Evolutionary conservation across 192 early-diverging fungal species (phyloP).

Genomic region (Entomortierella lignicola): DNA sequence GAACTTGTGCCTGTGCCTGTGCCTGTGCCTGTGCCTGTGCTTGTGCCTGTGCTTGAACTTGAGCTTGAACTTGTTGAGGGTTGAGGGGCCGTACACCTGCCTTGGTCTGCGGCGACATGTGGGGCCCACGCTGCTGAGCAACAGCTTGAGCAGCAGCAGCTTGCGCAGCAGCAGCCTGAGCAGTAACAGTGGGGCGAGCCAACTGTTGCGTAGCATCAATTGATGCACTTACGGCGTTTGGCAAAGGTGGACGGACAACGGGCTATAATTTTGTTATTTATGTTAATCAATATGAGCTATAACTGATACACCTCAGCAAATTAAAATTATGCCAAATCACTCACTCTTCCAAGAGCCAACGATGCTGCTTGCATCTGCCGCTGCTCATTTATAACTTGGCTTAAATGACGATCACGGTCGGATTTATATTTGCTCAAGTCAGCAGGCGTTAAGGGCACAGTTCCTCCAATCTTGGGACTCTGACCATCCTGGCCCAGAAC

Average conservation of each 20-base stretch:
- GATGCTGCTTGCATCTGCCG: constrained; percentile 59
- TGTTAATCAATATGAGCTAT: background rate
- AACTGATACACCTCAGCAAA: background rate
- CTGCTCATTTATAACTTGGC: constrained; percentile 61
- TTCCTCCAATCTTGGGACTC: constrained; percentile 40
- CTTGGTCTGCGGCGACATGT: constrained; percentile 48
- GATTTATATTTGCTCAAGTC: constrained; percentile 65
- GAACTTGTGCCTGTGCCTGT: constrained; percentile 20
- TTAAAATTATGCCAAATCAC: constrained; percentile 4
- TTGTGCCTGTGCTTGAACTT: constrained; percentile 29
- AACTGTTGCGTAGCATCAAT: constrained; percentile 47
- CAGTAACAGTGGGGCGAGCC: constrained; percentile 25
- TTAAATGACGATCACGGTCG: constrained; percentile 63
- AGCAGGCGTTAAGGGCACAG: constrained; percentile 58
- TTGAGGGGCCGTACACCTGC: constrained; percentile 48
- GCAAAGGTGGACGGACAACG: constrained; percentile 33
- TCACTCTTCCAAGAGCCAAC: constrained; percentile 58
- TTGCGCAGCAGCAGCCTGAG: too few species aligned
- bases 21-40: constrained; percentile 32
- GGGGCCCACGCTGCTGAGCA: constrained; percentile 37
- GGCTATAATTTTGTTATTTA: constrained; percentile 5
- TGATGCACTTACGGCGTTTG: constrained; percentile 8
- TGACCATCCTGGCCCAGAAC: constrained; percentile 51
- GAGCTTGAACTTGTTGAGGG: constrained; percentile 34
- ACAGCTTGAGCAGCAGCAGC: too few species aligned